Evolutionary conservation across 177 flowering plant genomes (phyloP).

Genomic region (Vitis hybrid): DNA sequence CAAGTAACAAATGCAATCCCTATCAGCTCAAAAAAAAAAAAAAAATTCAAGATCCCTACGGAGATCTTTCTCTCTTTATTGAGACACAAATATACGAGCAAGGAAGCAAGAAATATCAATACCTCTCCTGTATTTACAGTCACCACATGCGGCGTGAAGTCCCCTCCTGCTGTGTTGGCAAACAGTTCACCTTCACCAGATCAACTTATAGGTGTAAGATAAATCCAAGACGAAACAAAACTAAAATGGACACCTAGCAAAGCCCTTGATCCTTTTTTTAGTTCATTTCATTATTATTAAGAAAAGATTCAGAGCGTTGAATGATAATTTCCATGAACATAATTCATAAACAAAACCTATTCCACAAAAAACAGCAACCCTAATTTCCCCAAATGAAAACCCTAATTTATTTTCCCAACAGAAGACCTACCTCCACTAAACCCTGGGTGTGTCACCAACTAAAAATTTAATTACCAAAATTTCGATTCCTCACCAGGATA

Average conservation of each 20-base stretch:
- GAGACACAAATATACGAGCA: background rate
- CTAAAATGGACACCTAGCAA: no score
- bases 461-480: no score
- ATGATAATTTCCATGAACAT: no score
- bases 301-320: no score
- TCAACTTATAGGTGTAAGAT: background rate
- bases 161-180: conserved; percentile 60
- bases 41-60: background rate
- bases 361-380: no score
- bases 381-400: no score
- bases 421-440: background rate
- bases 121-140: conserved; percentile 82
- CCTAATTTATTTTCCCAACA: no score
- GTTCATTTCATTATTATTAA: no score
- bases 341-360: no score
- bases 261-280: no score
- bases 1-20: conserved; percentile 4
- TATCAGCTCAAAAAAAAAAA: background rate
- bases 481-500: background rate
- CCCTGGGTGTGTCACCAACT: no score
- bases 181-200: conserved; percentile 63
- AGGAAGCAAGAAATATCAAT: background rate
- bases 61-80: background rate
- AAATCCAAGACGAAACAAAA: background rate
- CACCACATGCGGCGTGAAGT: conserved; percentile 75